Base-by-base conservation (phyloP, 179 eudicot species). In the Vitellaria paradoxa region DNA sequence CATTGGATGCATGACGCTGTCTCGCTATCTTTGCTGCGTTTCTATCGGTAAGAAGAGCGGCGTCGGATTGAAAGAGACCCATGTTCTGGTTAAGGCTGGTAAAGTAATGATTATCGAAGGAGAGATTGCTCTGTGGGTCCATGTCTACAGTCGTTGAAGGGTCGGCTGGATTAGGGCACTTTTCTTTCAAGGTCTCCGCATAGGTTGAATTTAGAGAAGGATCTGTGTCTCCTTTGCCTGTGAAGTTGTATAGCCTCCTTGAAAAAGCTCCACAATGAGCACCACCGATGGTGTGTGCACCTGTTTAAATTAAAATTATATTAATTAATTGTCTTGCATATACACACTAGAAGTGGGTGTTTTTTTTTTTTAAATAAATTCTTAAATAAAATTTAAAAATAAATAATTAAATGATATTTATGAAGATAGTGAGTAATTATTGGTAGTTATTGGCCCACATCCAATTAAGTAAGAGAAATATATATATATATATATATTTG, bases 171-270 rank as follows among this genome's bases (percentile, higher is more conserved):
- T 15, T 67, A 0, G 49, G 49, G 50, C 70, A 67, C 14, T 67
- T 10, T 5, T 7, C 14, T 40, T 40, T 67, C 49, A 67, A 47
- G 18, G 70, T 9, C 15, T 7, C 47, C 9, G 70, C 70, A 67
- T 67, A 67, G 8, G 70, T 37, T 42, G 70, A 7, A 17, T 67
- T 37, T 40, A 67, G 70, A 18, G 70, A 67, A 67, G 70, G 70
- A 37, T 67, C 70, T 12, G 40, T n/a, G 15, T 67, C 49, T 10
- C 70, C 49, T 67, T 67, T 67, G 12, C 70, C 70, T 9, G 70
- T 67, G 70, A 67, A 67, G 70, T 67, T 67, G 70, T 67, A 67
- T 0, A 67, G 70, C 70, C 70, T 67, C 15, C 18, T 40, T 11
- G 50, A 8, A 47, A 67, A 67, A 1, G 50, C 5, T 37, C 15